Evolutionary conservation across 805 yeast species (phyloP).

Genomic region (Saturnispora zaruensis): DNA sequence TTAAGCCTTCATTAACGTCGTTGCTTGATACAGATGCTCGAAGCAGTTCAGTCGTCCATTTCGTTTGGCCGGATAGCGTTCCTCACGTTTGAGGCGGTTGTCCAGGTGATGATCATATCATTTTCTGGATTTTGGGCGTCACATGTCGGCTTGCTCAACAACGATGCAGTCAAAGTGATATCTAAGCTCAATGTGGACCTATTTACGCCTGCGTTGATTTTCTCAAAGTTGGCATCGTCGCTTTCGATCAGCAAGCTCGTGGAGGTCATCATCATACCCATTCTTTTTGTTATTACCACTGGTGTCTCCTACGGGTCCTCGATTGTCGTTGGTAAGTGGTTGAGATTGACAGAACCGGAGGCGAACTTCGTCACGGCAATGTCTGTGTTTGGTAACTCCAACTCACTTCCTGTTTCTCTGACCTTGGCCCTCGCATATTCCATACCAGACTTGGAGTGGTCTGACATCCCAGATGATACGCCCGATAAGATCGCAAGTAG

Average conservation of each 20-base stretch:
- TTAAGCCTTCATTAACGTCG: not conserved
- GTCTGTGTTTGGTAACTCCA: conserved; percentile 95
- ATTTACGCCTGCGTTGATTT: conserved; percentile 92
- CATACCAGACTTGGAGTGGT: conserved; percentile 70
- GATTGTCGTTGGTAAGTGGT: conserved; percentile 38
- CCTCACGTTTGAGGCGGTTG: conserved; percentile 82
- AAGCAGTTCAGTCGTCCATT: not conserved
- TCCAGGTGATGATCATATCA: conserved; percentile 83
- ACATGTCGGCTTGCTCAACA: conserved; percentile 55
- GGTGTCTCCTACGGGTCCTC: conserved; percentile 64
- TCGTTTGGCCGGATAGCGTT: conserved; percentile 37
- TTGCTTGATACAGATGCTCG: conserved; percentile 4
- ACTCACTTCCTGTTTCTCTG: conserved; percentile 87
- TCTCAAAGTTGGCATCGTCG: conserved; percentile 62
- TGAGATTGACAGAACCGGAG: conserved; percentile 64
- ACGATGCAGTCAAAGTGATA: conserved; percentile 68
- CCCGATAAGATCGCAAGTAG: conserved; percentile 68
- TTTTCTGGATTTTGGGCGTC: conserved; percentile 84
- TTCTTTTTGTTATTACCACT: conserved; percentile 77
- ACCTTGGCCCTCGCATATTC: conserved; percentile 73
- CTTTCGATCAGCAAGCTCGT: conserved; percentile 67
- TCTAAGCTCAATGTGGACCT: conserved; percentile 78
- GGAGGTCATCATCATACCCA: conserved; percentile 78
- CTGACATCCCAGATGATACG: conserved; percentile 54
- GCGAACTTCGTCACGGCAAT: conserved; percentile 90